Percentiles rank a stretch among this genome's conserved stretches.
phyloP scores from a whole-genome alignment of 306 rosid genomes.

The Quercus cerris region DNA sequence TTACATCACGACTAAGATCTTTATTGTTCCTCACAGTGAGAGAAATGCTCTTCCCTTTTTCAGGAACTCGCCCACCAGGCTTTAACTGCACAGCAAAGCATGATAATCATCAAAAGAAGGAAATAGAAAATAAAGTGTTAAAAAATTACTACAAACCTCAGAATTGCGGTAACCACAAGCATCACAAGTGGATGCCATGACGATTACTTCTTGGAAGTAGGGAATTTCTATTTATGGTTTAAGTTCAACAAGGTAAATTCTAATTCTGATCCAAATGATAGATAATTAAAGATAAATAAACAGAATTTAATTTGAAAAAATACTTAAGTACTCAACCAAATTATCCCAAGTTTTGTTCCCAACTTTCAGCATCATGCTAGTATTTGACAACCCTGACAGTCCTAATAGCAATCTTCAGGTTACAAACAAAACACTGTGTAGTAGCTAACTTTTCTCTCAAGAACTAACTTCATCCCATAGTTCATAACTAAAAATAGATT shows the following conservation, averaged over 20 bases:
- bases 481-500: neutral
- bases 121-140: slow-evolving; percentile 4
- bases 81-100: slow-evolving; percentile 63
- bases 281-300: neutral
- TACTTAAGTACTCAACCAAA: neutral
- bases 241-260: slow-evolving; percentile 32
- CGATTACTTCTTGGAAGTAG: slow-evolving; percentile 92
- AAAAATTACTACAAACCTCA: slow-evolving; percentile 61
- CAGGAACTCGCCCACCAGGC: slow-evolving; percentile 91
- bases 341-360: neutral
- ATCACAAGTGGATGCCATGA: slow-evolving; percentile 98
- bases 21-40: slow-evolving; percentile 53
- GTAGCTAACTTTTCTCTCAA: neutral
- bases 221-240: slow-evolving; percentile 77
- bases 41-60: slow-evolving; percentile 72
- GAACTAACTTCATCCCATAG: neutral
- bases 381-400: neutral
- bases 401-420: neutral
- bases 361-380: neutral
- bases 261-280: slow-evolving; percentile 10
- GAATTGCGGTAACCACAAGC: slow-evolving; percentile 94
- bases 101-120: slow-evolving; percentile 12
- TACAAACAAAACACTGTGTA: neutral
- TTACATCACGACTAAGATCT: slow-evolving; percentile 90
- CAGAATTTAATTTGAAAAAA: neutral